Evolutionary conservation across 2,329 filamentous ascomycete species (phyloP).

Genomic region (Clarireedia homoeocarpa): DNA sequence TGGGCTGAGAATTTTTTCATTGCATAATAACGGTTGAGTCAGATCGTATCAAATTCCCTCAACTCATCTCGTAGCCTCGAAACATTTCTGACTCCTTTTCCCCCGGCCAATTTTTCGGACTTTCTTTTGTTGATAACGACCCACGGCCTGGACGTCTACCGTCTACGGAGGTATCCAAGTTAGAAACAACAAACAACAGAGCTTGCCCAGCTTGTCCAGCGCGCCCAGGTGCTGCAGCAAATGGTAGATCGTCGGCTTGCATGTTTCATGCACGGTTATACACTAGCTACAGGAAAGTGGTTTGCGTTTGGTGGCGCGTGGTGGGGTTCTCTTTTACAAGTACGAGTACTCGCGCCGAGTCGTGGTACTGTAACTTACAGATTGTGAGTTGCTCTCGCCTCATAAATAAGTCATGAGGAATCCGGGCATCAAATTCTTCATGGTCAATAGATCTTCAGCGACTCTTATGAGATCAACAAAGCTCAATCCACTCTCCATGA

Average conservation of each 20-base stretch:
- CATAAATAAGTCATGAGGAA: too few relatives aligned
- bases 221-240: neutral
- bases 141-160: constrained; percentile 21
- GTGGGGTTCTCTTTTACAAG: neutral
- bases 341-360: neutral
- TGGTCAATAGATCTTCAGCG: too few relatives aligned
- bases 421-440: too few relatives aligned
- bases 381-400: too few relatives aligned
- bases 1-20: constrained; percentile 14
- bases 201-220: too few relatives aligned
- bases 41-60: neutral
- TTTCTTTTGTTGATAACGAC: constrained; percentile 21
- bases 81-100: neutral
- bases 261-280: neutral
- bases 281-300: neutral
- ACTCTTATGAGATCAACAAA: too few relatives aligned
- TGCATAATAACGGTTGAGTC: constrained; percentile 3
- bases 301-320: neutral
- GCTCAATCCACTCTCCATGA: too few relatives aligned
- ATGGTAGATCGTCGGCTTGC: neutral
- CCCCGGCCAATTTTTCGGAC: constrained; percentile 20
- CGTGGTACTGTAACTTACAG: too few relatives aligned
- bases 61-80: constrained; percentile 5
- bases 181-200: neutral
- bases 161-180: neutral